Evolutionary conservation across 768 basidiomycete species (phyloP), one percentile per base, ranked within the genome.

Genomic region (Scleroderma citrinum): DNA sequence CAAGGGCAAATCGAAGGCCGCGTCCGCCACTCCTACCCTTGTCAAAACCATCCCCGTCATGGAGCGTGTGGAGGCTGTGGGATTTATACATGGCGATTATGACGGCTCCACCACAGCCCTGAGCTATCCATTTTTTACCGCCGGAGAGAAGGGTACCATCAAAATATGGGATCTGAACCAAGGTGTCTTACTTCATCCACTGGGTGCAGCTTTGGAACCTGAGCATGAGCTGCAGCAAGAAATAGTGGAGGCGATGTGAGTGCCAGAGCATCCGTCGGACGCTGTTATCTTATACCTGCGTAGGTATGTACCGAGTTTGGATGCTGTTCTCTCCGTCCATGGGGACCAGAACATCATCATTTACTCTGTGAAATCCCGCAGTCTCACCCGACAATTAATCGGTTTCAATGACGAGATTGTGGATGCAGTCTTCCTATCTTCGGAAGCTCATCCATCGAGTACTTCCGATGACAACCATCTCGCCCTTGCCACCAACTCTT

Each of bases 361-460:
- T 69, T 83, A 93, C 66, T 92, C 90, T 2, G 71, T 95, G 7
- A 65, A 74, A n/a, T 79, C 80, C 1, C 76, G 76, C 29, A 70
- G 76, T 8, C 69, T 89, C 21, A 71, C 76, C 2, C 85, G 88
- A 16, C 95, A 97, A 58, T 70, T 98, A 56, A 83, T 98, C 58
- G 96, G 96, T 0, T 99, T 87, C 76, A 98, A 98, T 65, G 96
- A 99, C 67, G 95, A 98, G 67, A 93, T 98, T 56, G 87, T 97
- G 44, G 96, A 98, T 59, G 80, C 84, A 5, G 74, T 78, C 23
- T 91, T 93, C 69, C 76, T 99, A 50, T 79, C 78, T 39, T 62
- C 75, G 29, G n/a, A 59, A 21, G 63, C 71, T 19, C 41, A 63
- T 17, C 59, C 55, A 7, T 56, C 55, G 24, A 53, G 59, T 6